Conservation (phyloP, 108 stramenopile genomes). For the Discostella pseudostelligera region DNA sequence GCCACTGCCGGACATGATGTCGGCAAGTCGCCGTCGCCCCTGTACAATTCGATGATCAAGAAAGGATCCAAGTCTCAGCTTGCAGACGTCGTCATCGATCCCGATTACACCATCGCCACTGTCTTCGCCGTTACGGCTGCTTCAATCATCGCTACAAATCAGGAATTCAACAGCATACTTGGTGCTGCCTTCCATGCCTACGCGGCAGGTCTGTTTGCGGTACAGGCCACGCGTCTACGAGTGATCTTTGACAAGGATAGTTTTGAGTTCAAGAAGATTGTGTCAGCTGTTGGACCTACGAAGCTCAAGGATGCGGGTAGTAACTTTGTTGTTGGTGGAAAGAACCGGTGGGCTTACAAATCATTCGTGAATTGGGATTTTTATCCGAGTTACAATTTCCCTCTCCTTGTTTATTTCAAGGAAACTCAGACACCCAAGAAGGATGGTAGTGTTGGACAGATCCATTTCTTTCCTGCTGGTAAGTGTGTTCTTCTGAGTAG, state of each 20-base stretch:
- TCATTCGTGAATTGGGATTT: conserved; percentile 81
- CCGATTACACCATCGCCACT: conserved; percentile 57
- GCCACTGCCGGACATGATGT: conserved; percentile 7
- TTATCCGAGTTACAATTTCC: conserved; percentile 61
- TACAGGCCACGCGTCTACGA: conserved; percentile 53
- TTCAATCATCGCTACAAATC: conserved; percentile 37
- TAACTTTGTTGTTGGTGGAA: conserved; percentile 77
- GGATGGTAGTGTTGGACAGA: conserved; percentile 54
- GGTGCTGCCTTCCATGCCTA: conserved; percentile 52
- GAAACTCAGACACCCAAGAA: conserved; percentile 70
- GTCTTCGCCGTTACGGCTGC: conserved; percentile 51
- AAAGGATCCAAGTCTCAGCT: conserved; percentile 35
- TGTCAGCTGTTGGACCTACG: background rate
- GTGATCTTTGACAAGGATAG: background rate
- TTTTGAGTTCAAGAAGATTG: conserved; percentile 46
- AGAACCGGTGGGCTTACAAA: conserved; percentile 67
- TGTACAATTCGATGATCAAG: conserved; percentile 3
- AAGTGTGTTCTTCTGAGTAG: background rate
- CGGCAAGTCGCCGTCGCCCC: conserved; percentile 7
- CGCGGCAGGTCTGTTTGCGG: conserved; percentile 61
- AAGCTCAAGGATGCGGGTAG: conserved; percentile 52
- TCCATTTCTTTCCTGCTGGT: conserved; percentile 74
- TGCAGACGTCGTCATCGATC: conserved; percentile 49
- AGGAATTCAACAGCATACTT: conserved; percentile 31
- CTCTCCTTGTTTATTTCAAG: conserved; percentile 84